A percentile compares a stretch with the other conserved stretches of the same genome.
These are phyloP conservation scores for Babesia bovis DNA, from an alignment of 169 alveolate species.

Conservation along the genomic window DNA sequence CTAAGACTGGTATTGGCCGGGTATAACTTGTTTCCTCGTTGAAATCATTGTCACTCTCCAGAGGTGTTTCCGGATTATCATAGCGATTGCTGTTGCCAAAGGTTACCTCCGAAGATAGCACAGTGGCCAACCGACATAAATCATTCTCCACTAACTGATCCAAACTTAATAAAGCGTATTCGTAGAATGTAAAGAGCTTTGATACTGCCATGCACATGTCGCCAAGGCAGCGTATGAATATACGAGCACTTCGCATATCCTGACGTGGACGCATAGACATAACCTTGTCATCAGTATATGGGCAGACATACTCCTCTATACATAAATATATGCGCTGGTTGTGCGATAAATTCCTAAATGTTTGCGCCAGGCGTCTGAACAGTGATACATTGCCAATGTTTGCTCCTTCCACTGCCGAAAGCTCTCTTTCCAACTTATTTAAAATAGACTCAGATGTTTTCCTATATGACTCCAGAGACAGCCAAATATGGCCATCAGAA, in stretches of 20 bases:
- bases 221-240: constrained; percentile 26
- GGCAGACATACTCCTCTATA: constrained; percentile 46
- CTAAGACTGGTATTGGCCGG: background rate
- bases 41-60: background rate
- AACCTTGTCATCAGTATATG: background rate
- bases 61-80: background rate
- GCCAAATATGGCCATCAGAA: constrained; percentile 7
- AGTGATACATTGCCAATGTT: background rate
- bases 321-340: constrained; percentile 51
- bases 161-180: background rate
- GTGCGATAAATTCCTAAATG: background rate
- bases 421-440: background rate
- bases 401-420: background rate
- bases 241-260: background rate
- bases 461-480: constrained; percentile 22
- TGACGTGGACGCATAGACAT: background rate
- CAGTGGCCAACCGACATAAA: background rate
- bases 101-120: constrained; percentile 11
- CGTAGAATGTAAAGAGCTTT: constrained; percentile 2
- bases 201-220: background rate
- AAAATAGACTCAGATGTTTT: constrained; percentile 4
- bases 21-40: background rate
- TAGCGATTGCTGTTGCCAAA: background rate
- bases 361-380: background rate
- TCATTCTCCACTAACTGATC: constrained; percentile 1